These are phyloP conservation scores for Solanum pennellii DNA, from an alignment of 257 asterid genomes.

Conservation along the genomic window DNA sequence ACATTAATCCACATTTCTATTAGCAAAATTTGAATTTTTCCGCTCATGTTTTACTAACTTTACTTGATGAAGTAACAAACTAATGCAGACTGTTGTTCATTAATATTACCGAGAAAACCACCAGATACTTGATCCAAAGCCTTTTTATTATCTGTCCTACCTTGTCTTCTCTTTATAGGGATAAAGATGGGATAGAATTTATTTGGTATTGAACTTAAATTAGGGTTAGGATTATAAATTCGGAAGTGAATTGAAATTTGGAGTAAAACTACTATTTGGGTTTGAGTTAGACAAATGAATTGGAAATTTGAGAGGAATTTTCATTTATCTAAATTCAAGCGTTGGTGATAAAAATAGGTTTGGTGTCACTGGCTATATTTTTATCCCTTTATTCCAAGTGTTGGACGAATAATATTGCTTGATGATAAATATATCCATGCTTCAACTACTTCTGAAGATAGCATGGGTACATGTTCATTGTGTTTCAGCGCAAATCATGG, in stretches of 20 bases:
- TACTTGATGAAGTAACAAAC: neutral
- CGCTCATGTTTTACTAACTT: too few relatives aligned
- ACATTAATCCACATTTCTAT: neutral
- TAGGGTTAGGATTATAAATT: neutral
- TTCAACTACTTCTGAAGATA: conserved; percentile 6
- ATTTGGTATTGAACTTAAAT: conserved; percentile 11
- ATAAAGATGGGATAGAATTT: conserved; percentile 5
- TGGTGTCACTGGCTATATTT: conserved; percentile 21
- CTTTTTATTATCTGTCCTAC: conserved; percentile 43
- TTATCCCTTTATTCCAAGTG: neutral
- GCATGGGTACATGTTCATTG: conserved; percentile 20
- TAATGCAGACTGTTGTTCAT: neutral
- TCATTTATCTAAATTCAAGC: neutral
- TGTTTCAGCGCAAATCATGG: conserved; percentile 34
- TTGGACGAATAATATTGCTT: conserved; percentile 11
- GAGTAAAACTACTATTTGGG: conserved; percentile 4
- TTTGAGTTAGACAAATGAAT: conserved; percentile 23
- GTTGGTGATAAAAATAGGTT: conserved; percentile 29
- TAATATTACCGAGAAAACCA: conserved; percentile 8
- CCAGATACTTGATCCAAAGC: conserved; percentile 18
- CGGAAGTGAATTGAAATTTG: conserved; percentile 8
- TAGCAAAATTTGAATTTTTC: conserved; percentile 12
- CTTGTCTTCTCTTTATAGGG: conserved; percentile 61
- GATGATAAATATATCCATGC: conserved; percentile 5
- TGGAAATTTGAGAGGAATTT: conserved; percentile 32